These are phyloP conservation scores for Dothidotthia symphoricarpi DNA, from an alignment of 2,329 filamentous ascomycete genomes.

Conservation along the genomic window DNA sequence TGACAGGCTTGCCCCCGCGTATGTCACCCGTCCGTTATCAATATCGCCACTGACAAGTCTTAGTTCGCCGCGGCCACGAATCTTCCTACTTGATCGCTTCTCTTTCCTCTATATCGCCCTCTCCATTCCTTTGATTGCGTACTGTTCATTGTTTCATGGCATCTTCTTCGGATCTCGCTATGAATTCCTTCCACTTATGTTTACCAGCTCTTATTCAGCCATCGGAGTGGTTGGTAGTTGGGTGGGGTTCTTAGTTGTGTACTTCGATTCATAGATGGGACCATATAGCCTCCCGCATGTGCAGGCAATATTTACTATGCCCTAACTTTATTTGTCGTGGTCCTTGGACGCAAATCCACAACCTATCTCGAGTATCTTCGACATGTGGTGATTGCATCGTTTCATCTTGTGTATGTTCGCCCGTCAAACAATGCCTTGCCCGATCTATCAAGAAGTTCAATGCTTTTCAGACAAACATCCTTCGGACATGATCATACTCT, in stretches of 20 bases:
- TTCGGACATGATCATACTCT: too few species aligned
- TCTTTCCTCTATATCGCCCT: constrained; percentile 85
- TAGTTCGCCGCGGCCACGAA: constrained; percentile 68
- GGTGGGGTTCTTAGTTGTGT: constrained; percentile 91
- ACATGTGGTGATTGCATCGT: too few species aligned
- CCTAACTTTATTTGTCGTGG: too few species aligned
- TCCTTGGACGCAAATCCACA: too few species aligned
- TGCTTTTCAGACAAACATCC: too few species aligned
- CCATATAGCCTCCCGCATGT: neutral
- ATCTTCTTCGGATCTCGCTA: constrained; percentile 78
- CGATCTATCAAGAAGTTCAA: too few species aligned
- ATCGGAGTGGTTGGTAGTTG: constrained; percentile 95
- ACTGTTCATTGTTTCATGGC: constrained; percentile 81
- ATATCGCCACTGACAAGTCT: constrained; percentile 13
- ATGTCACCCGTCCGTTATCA: constrained; percentile 29
- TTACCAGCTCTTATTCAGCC: constrained; percentile 91
- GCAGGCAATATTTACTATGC: too few species aligned
- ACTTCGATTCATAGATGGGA: constrained; percentile 55
- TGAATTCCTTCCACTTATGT: constrained; percentile 95
- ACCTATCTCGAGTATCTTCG: too few species aligned
- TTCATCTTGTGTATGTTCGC: too few species aligned
- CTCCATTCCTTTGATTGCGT: constrained; percentile 83
- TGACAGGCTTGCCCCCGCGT: constrained; percentile 80
- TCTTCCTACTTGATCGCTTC: constrained; percentile 90
- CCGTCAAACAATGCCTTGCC: too few species aligned